Evolutionary conservation across 1,139 yeast genomes (phyloP).

Genomic region (Pichia sp.): DNA sequence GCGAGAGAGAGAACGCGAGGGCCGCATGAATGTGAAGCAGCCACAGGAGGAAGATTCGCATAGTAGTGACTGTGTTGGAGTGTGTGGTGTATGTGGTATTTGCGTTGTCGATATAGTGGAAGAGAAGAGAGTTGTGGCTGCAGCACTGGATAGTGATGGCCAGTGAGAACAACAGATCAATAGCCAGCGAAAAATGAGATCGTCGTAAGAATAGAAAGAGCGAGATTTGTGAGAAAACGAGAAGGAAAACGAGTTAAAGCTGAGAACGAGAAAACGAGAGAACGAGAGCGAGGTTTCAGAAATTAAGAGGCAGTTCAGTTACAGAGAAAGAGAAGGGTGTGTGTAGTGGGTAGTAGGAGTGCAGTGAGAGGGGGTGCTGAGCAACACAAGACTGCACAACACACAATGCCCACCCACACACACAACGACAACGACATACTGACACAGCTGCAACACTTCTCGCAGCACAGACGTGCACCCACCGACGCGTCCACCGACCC

Average conservation of each 20-base stretch:
- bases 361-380: no score
- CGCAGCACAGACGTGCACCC: no score
- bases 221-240: slow-evolving; percentile 27
- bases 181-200: slow-evolving; percentile 14
- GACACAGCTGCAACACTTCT: no score
- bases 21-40: background rate
- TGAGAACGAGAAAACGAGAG: no score
- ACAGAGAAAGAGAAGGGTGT: background rate
- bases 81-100: background rate
- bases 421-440: no score
- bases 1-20: background rate
- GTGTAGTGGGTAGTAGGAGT: background rate
- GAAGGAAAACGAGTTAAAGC: slow-evolving; percentile 10
- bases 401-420: no score
- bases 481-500: no score
- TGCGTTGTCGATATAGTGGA: background rate
- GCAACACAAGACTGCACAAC: no score
- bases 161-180: background rate
- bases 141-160: background rate
- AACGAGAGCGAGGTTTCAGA: no score
- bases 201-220: slow-evolving; percentile 27
- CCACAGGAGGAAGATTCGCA: background rate
- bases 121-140: background rate
- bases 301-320: no score
- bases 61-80: background rate